Base-by-base conservation (phyloP, 1,284 basidiomycete genomes). In the Puccinia hordei region DNA sequence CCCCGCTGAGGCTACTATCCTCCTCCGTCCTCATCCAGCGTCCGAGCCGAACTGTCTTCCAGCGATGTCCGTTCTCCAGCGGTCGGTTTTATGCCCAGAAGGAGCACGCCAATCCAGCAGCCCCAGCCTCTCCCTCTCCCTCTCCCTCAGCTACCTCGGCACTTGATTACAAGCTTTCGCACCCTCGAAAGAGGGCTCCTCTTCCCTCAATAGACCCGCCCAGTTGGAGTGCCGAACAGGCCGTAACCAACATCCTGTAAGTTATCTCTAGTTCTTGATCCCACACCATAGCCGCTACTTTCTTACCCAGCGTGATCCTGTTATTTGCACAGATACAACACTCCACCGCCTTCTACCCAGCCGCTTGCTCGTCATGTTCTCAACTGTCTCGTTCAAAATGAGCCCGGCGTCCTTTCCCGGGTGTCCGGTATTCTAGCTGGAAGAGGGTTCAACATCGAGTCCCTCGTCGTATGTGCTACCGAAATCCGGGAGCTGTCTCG, bases 381-480 rank as follows among this genome's bases (percentile, higher is more conserved):
- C 83, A 99, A 99, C 88, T 98, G 95, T 87, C 90, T 99, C 82
- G 97, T 99, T 9, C 97, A 99, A 87, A 98, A 99, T 86, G 97
- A 99, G 87, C 97, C 97, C 1, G 97, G 97, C 86, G 97, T 99
- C 24, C 89, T 99, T 27, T 98, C 96, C 30, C 92, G 97, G 83
- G 95, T 99, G 1, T 96, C 96, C 6, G 97, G 97, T 82, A 98
- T 96, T 83, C 90, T 99, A 41, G 97, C 97, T 30, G 97, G 94
- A 57, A 89, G 97, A 83, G 97, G 97, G 0, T 98, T 99, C 89
- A 99, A 99, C 89, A 98, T 87, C 86, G 97, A 99, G 87, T 98
- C 95, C 24, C 89, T 99, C 81, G 97, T 99, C 83, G 97, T 99
- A 30, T 99, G 97, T 87, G 91, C 93, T 81, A 99, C 97, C 63